Conservation (phyloP, 1,139 yeast genomes). For the Diutina siamensis region DNA sequence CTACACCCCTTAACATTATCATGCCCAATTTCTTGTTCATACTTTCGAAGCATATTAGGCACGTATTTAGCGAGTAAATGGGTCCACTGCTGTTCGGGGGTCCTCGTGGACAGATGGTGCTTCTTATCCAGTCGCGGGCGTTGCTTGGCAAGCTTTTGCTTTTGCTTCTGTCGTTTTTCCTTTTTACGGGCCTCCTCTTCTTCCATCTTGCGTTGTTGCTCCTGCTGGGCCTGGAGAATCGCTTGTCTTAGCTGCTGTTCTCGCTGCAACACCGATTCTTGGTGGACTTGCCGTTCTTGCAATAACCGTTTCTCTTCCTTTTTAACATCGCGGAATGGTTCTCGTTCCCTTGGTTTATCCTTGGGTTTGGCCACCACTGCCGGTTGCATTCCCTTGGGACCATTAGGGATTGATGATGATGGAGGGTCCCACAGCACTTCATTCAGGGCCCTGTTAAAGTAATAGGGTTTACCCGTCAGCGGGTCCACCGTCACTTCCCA, state of each 20-base stretch:
- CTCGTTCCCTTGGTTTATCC: conserved; percentile 9
- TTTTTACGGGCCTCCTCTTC: background rate
- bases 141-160: background rate
- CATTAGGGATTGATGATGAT: conserved; percentile 15
- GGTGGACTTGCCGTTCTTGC: background rate
- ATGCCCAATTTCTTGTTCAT: conserved; percentile 55
- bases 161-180: background rate
- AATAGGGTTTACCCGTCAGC: conserved; percentile 32
- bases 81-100: conserved; percentile 40
- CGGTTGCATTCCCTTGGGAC: conserved; percentile 13
- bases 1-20: conserved; percentile 72
- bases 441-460: conserved; percentile 37
- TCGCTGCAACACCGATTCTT: background rate
- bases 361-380: too few relatives aligned
- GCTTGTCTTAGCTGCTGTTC: background rate
- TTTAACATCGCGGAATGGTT: conserved; percentile 17
- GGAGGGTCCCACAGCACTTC: conserved; percentile 55
- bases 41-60: conserved; percentile 66
- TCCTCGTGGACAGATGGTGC: background rate
- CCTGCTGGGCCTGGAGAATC: background rate
- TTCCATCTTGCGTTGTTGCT: background rate
- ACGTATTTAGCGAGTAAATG: conserved; percentile 59
- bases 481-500: conserved; percentile 43
- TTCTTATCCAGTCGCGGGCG: background rate
- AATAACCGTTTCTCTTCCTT: conserved; percentile 24